These are phyloP conservation scores for Pichia terricola DNA, from an alignment of 1,139 yeast species.

Conservation along the genomic window DNA sequence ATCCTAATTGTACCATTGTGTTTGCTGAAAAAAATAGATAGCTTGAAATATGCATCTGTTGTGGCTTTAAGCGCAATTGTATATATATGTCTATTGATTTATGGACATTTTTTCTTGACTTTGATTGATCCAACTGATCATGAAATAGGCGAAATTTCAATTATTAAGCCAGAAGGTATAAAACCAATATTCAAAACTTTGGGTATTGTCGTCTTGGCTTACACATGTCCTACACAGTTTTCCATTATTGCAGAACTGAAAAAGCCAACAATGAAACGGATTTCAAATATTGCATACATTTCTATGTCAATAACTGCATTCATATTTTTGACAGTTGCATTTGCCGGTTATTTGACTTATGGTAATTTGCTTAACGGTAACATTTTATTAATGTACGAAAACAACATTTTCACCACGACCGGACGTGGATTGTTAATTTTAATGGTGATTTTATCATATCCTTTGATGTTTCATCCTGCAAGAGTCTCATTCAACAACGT, in stretches of 20 bases:
- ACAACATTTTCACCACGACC: slow-evolving; percentile 39
- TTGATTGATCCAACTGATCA: slow-evolving; percentile 17
- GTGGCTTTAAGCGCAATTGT: slow-evolving; percentile 78
- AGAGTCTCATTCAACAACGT: slow-evolving; percentile 77
- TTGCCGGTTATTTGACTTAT: slow-evolving; percentile 78
- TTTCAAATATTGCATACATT: slow-evolving; percentile 41
- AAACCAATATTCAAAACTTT: slow-evolving; percentile 67
- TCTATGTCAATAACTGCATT: slow-evolving; percentile 52
- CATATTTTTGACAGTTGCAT: slow-evolving; percentile 61
- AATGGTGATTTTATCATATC: slow-evolving; percentile 82
- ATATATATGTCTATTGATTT: slow-evolving; percentile 66
- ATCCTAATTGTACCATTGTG: slow-evolving; percentile 65
- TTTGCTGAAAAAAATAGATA: slow-evolving; percentile 64
- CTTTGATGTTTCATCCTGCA: slow-evolving; percentile 89
- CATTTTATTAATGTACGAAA: slow-evolving; percentile 57
- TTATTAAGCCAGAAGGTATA: slow-evolving; percentile 44
- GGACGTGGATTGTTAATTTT: slow-evolving; percentile 72
- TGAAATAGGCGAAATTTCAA: slow-evolving; percentile 41
- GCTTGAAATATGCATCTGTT: slow-evolving; percentile 75
- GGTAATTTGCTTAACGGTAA: slow-evolving; percentile 76
- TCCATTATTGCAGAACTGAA: slow-evolving; percentile 77
- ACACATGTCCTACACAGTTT: slow-evolving; percentile 91
- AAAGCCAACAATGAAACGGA: slow-evolving; percentile 42
- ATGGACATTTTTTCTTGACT: slow-evolving; percentile 43
- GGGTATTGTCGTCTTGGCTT: slow-evolving; percentile 91